Percentiles rank a stretch among this genome's conserved stretches.
Evolutionary conservation across 805 yeast species (phyloP).

Genomic region (Starmerella bombicola): DNA sequence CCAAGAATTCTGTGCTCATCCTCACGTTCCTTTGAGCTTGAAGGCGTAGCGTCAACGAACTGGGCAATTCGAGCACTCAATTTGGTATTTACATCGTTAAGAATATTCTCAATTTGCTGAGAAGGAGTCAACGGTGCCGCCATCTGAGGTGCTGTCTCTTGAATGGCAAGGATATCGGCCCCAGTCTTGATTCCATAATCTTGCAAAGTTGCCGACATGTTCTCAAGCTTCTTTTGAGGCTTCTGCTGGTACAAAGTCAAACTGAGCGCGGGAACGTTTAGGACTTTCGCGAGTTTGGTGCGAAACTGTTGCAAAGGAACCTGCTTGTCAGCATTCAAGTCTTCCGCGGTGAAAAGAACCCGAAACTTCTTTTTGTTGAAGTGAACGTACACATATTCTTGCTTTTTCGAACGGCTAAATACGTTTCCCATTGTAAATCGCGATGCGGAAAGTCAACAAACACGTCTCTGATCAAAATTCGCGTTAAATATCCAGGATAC

Average conservation of each 20-base stretch:
- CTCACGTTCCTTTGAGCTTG: constrained; percentile 20
- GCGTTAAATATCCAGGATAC: too few species aligned
- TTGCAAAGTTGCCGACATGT: constrained; percentile 15
- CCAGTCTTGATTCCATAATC: constrained; percentile 19
- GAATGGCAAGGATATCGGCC: constrained; percentile 22
- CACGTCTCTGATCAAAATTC: too few species aligned
- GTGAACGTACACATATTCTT: constrained; percentile 19
- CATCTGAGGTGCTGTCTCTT: constrained; percentile 9
- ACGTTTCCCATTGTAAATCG: constrained; percentile 5
- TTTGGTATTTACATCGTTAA: constrained; percentile 22
- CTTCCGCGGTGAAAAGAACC: constrained; percentile 22
- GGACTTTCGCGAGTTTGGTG: constrained; percentile 41
- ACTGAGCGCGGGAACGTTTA: constrained; percentile 33
- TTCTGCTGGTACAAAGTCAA: constrained; percentile 15
- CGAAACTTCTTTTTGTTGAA: constrained; percentile 19
- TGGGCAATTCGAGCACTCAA: constrained; percentile 21
- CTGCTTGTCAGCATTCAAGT: constrained; percentile 38
- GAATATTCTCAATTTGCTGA: constrained; percentile 24
- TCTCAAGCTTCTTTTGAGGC: constrained; percentile 18
- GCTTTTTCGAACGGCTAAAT: constrained; percentile 2
- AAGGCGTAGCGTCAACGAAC: constrained; percentile 21
- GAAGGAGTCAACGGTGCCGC: constrained; percentile 18
- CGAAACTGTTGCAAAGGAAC: constrained; percentile 54
- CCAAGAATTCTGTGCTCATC: constrained; percentile 27
- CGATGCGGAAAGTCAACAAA: too few species aligned